Base-by-base conservation (phyloP, 176 grass and related monocot species). In the Dactylis glomerata region DNA sequence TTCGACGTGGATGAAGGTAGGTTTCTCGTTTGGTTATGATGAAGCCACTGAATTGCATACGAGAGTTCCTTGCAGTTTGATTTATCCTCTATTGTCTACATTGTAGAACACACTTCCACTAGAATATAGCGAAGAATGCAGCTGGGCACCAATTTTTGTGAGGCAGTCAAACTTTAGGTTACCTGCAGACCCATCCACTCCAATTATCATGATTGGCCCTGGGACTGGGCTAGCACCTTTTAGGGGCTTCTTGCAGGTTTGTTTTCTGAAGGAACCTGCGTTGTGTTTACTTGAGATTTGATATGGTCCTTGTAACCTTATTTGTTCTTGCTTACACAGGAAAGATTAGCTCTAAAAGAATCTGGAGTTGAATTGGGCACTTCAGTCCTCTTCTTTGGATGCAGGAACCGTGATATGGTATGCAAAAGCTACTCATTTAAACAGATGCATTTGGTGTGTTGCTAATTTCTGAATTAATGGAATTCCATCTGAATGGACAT, bases 191-290 rank as follows among this genome's bases (percentile, higher is more conserved):
- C 89, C 81, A 22, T 87, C 91, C 59, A 67, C 87, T 76, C 96
- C 93, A 12, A 90, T 98, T 82, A 95, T 98, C 67, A 95, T 98
- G 96, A 98, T 98, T 92, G 96, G 96, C 84, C 96, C 96, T 65
- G 93, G 96, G 44, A 98, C 96, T 50, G 96, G 93, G 57, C 51
- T 98, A 62, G 96, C 96, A 7, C 96, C 96, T 58, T 98, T 98
- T 89, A 93, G 93, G 78, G 96, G 96, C 44, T 98, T 98, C 89
- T 89, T 98, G 72, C 96, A 98, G 96, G 96, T 98, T 92, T 77
- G 87, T 71, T 85, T 76, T 81, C 63, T 8, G 20, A 59, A 47
- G 55, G 22, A 59, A 83, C 59, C 41, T 45, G 6, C 6, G 24
- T 73, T 55, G 17, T 81, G 3, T 73, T 67, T 14, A 16, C 57